These are phyloP conservation scores for Zygosaccharomyces pseudorouxii DNA, from an alignment of 805 yeast species.

Conservation along the genomic window DNA sequence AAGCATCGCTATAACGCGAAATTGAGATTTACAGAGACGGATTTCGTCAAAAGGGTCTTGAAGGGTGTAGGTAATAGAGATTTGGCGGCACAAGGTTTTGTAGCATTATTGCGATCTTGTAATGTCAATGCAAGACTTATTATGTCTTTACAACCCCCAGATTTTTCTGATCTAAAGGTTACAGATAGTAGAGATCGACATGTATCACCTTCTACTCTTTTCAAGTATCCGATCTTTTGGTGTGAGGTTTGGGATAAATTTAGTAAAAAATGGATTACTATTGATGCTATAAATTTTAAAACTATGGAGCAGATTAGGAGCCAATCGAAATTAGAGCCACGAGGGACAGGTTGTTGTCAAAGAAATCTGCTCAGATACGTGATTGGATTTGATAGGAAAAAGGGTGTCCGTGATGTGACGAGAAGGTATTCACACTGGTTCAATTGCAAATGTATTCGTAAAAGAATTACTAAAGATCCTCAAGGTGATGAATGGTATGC, in stretches of 20 bases:
- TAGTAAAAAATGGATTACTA: constrained; percentile 70
- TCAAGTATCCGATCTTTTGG: constrained; percentile 77
- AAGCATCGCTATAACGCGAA: constrained; percentile 19
- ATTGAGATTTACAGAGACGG: constrained; percentile 31
- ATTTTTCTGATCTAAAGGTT: constrained; percentile 48
- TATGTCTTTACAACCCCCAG: constrained; percentile 87
- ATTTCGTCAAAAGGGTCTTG: constrained; percentile 43
- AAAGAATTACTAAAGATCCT: constrained; percentile 58
- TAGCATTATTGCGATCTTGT: constrained; percentile 63
- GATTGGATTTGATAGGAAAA: constrained; percentile 64
- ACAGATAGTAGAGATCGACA: constrained; percentile 14
- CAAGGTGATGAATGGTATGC: constrained; percentile 60
- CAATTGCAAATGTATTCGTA: constrained; percentile 71
- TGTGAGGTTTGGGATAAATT: constrained; percentile 86
- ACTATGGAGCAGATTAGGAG: constrained; percentile 59
- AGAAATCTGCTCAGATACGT: constrained; percentile 64
- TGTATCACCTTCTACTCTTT: constrained; percentile 11
- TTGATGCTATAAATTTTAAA: constrained; percentile 70
- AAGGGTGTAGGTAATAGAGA: constrained; percentile 67
- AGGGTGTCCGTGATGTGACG: constrained; percentile 76
- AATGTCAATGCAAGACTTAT: constrained; percentile 71
- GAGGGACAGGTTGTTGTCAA: constrained; percentile 25
- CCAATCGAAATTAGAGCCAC: constrained; percentile 64
- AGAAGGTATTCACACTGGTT: constrained; percentile 68
- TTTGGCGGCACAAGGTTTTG: constrained; percentile 82